A percentile compares a stretch with the other conserved stretches of the same genome.
phyloP scores from a whole-genome alignment of 768 basidiomycete genomes.

The Naganishia onofrii region DNA sequence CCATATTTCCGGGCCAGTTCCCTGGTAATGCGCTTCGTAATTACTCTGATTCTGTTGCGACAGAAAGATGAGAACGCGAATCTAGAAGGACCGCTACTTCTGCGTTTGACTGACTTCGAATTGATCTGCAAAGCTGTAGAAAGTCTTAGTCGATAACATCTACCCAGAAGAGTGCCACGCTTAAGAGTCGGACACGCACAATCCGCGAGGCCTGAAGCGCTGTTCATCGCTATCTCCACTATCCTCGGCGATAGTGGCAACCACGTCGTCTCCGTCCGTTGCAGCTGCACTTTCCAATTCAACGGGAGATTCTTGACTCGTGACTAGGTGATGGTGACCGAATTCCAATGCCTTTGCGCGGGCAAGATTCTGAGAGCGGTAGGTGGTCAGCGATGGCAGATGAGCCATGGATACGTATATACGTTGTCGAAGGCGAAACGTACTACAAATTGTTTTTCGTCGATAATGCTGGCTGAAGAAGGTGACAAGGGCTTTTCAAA shows the following conservation, averaged over 20 bases:
- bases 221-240: constrained; percentile 17
- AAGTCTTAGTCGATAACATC: constrained; percentile 38
- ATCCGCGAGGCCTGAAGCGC: constrained; percentile 61
- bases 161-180: neutral
- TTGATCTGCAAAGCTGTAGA: constrained; percentile 79
- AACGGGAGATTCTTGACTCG: neutral
- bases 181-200: constrained; percentile 18
- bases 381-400: constrained; percentile 17
- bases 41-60: constrained; percentile 73
- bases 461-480: constrained; percentile 75
- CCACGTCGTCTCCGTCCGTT: constrained; percentile 19
- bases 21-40: constrained; percentile 78
- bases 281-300: constrained; percentile 10
- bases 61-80: neutral
- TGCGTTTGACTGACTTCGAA: constrained; percentile 77
- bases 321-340: constrained; percentile 40
- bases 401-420: neutral
- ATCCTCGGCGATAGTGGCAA: constrained; percentile 23
- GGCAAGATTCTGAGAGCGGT: constrained; percentile 71
- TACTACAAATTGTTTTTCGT: constrained; percentile 70
- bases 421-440: constrained; percentile 26
- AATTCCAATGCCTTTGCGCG: constrained; percentile 73
- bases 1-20: constrained; percentile 95
- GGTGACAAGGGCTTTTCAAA: neutral
- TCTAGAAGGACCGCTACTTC: neutral